Base-by-base conservation (phyloP, 2,329 filamentous ascomycete species). In the Tolypocladium tropicale region DNA sequence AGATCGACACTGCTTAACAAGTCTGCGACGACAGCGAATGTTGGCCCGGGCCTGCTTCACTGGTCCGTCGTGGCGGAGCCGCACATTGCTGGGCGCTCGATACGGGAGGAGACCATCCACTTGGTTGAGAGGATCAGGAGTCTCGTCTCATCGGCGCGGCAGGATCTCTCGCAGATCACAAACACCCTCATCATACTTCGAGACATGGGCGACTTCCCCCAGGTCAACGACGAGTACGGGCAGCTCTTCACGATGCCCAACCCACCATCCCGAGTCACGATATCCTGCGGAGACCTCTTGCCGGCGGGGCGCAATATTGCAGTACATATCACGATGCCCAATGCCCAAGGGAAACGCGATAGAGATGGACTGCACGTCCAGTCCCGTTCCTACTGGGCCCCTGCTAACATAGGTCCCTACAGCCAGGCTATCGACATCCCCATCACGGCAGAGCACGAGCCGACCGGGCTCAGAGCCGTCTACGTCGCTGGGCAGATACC, bases 371-470 rank as follows among this genome's bases (percentile, higher is more conserved):
- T 97, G 1, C 94, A 99, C 69, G 92, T 99, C 6, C 94, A 97
- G 72, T 92, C 89, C 4, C 79, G 89, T 41, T 95, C 90, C 12
- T 97, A 97, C 76, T 99, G 94, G 94, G 94, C 94, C 0, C 94
- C 94, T 0, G 93, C 94, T 23, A 97, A 97, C 66, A 97, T 99
- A 55, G 94, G 94, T 0, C 94, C 94, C 0, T 97, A 97, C 71
- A 96, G 92, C 56, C 94, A 99, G 73, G 90, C 91, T 4, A 84
- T 94, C 53, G 77, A 80, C 2, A 72, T 83, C 12, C 72, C 68
- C 4, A 55, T 72, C 14, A 63, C 63, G 18, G 54, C 56, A 14
- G 52, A 54, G 9, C 37, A 54, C 5, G 55, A 58, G 18, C 52
- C 54, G n/a, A 59, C 58, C 5, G 63, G 65, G 2, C 59, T 71